A percentile compares a stretch with the other conserved stretches of the same genome.
These are phyloP conservation scores for Colletotrichum tofieldiae DNA, from an alignment of 2,329 filamentous ascomycete genomes.

Conservation along the genomic window DNA sequence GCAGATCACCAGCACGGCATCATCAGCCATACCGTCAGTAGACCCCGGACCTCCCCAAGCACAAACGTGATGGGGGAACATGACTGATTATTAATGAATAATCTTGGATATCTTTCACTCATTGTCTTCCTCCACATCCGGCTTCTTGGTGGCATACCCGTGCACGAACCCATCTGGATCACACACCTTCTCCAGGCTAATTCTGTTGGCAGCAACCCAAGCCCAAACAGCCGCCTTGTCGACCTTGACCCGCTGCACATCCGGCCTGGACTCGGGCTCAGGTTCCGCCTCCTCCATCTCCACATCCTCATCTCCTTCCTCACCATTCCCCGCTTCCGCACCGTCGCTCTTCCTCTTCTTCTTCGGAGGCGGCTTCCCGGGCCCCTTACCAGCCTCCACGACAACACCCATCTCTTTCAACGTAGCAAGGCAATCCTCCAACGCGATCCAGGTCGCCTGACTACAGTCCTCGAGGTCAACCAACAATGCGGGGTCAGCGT, in stretches of 20 bases:
- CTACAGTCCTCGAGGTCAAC: conserved; percentile 81
- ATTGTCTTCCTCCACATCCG: conserved; percentile 53
- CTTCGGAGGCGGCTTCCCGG: conserved; percentile 52
- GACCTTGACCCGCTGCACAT: conserved; percentile 65
- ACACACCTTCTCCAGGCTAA: conserved; percentile 77
- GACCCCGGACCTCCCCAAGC: background rate
- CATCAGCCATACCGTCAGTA: background rate
- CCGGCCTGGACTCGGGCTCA: conserved; percentile 47
- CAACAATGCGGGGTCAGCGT: conserved; percentile 54
- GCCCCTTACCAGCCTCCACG: conserved; percentile 68
- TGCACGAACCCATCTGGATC: conserved; percentile 83
- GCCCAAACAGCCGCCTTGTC: conserved; percentile 72
- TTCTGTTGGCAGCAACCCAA: conserved; percentile 76
- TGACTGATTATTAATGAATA: background rate
- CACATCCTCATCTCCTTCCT: conserved; percentile 46
- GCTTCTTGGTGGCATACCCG: conserved; percentile 71
- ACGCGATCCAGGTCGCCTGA: conserved; percentile 84
- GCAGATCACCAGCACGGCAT: background rate
- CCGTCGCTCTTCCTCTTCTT: conserved; percentile 22
- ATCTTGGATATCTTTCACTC: conserved; percentile 30
- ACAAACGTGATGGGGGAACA: background rate
- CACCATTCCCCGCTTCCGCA: conserved; percentile 41
- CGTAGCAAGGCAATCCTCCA: conserved; percentile 85
- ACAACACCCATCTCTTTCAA: conserved; percentile 86
- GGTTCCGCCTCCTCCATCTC: conserved; percentile 46